Percentiles rank a stretch among this genome's conserved stretches.
phyloP scores from a whole-genome alignment of 2,329 filamentous ascomycete genomes.

The Mariannaea sp. region DNA sequence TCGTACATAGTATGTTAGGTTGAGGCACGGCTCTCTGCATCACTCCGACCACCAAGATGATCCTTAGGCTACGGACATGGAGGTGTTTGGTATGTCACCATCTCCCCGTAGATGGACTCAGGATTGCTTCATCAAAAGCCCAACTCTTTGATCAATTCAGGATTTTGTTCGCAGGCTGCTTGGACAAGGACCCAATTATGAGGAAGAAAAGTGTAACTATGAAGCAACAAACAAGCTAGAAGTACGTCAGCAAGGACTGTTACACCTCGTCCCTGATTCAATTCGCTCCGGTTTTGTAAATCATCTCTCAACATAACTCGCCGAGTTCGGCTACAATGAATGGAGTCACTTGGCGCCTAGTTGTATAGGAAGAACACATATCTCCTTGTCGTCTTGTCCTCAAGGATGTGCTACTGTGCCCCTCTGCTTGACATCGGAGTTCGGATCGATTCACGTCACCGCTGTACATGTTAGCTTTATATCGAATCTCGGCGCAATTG shows the following conservation, averaged over 20 bases:
- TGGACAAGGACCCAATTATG: neutral
- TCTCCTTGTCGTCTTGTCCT: slow-evolving; percentile 21
- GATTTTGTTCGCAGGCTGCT: slow-evolving; percentile 1
- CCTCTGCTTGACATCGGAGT: slow-evolving; percentile 15
- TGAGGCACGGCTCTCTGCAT: slow-evolving; percentile 1
- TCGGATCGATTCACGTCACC: slow-evolving; percentile 20
- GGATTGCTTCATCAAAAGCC: too few relatives aligned
- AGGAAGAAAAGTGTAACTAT: neutral
- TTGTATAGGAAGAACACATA: too few relatives aligned
- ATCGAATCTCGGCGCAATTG: neutral
- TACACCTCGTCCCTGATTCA: neutral
- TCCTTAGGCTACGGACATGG: too few relatives aligned
- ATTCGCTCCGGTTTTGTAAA: neutral
- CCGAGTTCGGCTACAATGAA: slow-evolving; percentile 21
- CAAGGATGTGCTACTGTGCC: slow-evolving; percentile 11
- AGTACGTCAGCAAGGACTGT: too few relatives aligned
- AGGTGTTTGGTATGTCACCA: too few relatives aligned
- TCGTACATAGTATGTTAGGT: slow-evolving; percentile 17
- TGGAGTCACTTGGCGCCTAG: too few relatives aligned
- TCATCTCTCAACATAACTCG: slow-evolving; percentile 13
- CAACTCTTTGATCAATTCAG: too few relatives aligned
- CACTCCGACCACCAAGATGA: neutral
- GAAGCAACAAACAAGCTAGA: neutral
- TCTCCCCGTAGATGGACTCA: too few relatives aligned
- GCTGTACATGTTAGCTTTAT: slow-evolving; percentile 10